Percentiles rank a stretch among this genome's conserved stretches.
phyloP scores from a whole-genome alignment of 2,329 filamentous ascomycete genomes.

The Epichloe bromicola region DNA sequence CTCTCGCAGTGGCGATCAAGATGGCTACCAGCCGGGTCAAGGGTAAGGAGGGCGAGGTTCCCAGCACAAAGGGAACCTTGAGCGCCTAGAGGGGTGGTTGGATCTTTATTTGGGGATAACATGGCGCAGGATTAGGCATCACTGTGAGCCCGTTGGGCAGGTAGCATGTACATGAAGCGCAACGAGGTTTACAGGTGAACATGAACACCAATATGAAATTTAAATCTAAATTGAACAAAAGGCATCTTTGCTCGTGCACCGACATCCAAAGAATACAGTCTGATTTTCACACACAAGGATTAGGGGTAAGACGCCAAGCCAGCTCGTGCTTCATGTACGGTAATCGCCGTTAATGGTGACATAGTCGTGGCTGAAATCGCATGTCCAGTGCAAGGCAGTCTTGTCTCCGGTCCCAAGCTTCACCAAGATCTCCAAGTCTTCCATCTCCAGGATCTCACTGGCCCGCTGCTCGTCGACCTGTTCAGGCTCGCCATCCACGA shows the following conservation, averaged over 20 bases:
- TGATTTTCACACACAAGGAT: too few species aligned
- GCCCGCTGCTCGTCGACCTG: slow-evolving; percentile 64
- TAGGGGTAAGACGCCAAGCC: too few species aligned
- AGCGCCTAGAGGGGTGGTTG: slow-evolving; percentile 33
- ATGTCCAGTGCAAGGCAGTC: slow-evolving; percentile 69
- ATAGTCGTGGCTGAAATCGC: slow-evolving; percentile 77
- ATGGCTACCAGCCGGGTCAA: slow-evolving; percentile 62
- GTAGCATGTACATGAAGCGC: too few species aligned
- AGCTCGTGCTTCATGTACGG: slow-evolving; percentile 32
- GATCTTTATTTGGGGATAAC: slow-evolving; percentile 1
- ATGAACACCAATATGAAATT: too few species aligned
- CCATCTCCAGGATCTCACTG: slow-evolving; percentile 62
- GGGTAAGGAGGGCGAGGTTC: slow-evolving; percentile 80
- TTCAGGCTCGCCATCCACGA: slow-evolving; percentile 72
- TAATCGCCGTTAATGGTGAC: slow-evolving; percentile 58
- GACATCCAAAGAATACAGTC: too few species aligned
- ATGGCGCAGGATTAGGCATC: background rate
- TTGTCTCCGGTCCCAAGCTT: slow-evolving; percentile 54
- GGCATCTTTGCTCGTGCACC: too few species aligned
- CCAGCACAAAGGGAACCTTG: slow-evolving; percentile 91
- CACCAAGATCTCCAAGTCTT: slow-evolving; percentile 70
- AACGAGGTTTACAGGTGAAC: too few species aligned
- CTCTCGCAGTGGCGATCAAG: slow-evolving; percentile 73
- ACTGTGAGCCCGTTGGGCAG: too few species aligned
- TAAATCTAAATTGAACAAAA: too few species aligned